phyloP scores from a whole-genome alignment of 352 stramenopile species.

The Thraustochytrium striatum region DNA sequence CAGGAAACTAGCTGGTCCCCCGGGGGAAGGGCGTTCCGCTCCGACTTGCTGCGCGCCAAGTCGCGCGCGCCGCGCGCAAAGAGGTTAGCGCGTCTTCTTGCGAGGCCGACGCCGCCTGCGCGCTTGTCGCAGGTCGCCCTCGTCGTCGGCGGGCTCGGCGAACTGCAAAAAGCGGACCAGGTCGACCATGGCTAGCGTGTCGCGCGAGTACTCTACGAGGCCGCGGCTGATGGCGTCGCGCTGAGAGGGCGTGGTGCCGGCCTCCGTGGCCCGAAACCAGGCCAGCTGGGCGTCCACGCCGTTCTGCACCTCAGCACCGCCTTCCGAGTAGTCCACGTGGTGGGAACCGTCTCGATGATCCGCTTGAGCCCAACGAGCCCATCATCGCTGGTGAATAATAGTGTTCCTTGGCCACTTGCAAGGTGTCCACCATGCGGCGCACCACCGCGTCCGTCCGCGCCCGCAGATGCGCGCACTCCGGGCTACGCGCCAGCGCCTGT shows the following conservation, averaged over 20 bases:
- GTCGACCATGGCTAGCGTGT: slow-evolving; percentile 22
- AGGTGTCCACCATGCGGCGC: background rate
- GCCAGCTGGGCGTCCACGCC: slow-evolving; percentile 32
- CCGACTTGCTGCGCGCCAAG: too few relatives aligned
- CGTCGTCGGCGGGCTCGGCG: too few relatives aligned
- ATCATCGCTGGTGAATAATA: slow-evolving; percentile 29
- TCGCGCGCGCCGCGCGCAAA: too few relatives aligned
- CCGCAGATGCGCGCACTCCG: slow-evolving; percentile 6
- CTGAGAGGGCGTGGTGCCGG: background rate
- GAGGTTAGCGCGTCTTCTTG: too few relatives aligned
- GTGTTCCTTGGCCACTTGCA: background rate
- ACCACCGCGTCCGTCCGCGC: background rate
- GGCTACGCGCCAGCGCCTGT: background rate
- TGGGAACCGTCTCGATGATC: slow-evolving; percentile 38
- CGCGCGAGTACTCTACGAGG: slow-evolving; percentile 16
- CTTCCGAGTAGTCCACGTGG: background rate
- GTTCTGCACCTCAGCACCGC: background rate
- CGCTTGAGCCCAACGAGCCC: slow-evolving; percentile 34
- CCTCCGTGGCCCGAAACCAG: slow-evolving; percentile 1
- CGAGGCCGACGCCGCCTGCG: too few relatives aligned
- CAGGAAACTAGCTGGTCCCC: too few relatives aligned
- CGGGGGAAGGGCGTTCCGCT: too few relatives aligned
- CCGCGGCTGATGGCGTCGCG: background rate
- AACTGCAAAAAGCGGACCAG: background rate
- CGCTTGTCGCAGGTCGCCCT: too few relatives aligned